Evolutionary conservation across 768 basidiomycete genomes (phyloP).

Genomic region (Tulasnella sp.): DNA sequence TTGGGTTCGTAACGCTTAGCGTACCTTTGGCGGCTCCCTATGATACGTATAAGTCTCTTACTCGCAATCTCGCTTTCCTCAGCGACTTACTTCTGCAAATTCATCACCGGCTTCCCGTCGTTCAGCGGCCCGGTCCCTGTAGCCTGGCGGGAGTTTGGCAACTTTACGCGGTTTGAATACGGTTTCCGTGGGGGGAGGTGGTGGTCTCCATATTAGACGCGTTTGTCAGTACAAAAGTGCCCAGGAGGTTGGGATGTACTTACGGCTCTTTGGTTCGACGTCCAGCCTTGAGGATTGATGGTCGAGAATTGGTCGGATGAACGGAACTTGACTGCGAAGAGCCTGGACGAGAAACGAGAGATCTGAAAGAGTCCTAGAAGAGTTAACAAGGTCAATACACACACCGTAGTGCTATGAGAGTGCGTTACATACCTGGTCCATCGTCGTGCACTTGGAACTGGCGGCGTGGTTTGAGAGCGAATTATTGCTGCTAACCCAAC

Average conservation of each 20-base stretch:
- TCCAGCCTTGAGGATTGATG: neutral
- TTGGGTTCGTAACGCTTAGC: neutral
- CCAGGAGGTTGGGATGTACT: neutral
- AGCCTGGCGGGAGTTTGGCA: conserved; percentile 51
- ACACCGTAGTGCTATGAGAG: neutral
- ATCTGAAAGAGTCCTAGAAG: neutral
- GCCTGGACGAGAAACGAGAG: neutral
- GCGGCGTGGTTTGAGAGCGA: neutral
- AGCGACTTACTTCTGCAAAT: conserved; percentile 52
- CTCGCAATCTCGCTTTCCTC: neutral
- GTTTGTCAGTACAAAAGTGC: neutral
- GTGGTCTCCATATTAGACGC: neutral
- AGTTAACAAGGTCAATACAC: neutral
- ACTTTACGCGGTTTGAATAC: conserved; percentile 78
- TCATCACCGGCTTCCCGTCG: conserved; percentile 63
- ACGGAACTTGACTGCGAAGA: neutral
- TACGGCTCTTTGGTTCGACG: neutral
- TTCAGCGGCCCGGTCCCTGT: conserved; percentile 72
- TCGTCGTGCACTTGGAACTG: neutral
- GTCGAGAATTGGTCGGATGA: neutral
- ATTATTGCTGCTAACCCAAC: neutral
- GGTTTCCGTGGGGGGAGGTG: conserved; percentile 34
- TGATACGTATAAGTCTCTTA: neutral
- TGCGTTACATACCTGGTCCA: conserved; percentile 1
- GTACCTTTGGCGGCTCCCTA: conserved; percentile 55